phyloP scores from a whole-genome alignment of 2,329 filamentous ascomycete species.

The Calonectria honghensis region DNA sequence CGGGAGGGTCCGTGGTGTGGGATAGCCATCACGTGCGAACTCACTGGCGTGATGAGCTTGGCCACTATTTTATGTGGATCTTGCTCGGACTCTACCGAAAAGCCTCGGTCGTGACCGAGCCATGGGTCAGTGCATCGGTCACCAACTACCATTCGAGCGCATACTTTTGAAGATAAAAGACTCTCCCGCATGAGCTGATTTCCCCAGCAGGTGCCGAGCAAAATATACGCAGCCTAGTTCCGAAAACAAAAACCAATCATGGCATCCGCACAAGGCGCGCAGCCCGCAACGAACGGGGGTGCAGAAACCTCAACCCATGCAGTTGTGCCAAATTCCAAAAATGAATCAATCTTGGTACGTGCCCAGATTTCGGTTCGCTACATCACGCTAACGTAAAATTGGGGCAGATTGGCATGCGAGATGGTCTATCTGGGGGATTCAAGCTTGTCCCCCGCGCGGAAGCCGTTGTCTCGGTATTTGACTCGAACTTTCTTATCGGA shows the following conservation, averaged over 20 bases:
- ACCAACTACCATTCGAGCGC: background rate
- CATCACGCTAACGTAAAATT: background rate
- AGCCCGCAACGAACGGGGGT: background rate
- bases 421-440: conserved; percentile 53
- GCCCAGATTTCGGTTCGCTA: background rate
- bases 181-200: background rate
- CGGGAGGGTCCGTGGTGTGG: conserved; percentile 2
- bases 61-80: background rate
- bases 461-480: conserved; percentile 54
- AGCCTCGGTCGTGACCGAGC: conserved; percentile 4
- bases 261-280: background rate
- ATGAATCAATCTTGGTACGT: conserved; percentile 49
- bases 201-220: background rate
- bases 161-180: background rate
- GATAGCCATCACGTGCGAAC: conserved; percentile 11
- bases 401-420: conserved; percentile 52
- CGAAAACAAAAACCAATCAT: background rate
- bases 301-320: conserved; percentile 43
- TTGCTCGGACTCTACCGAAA: background rate
- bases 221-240: background rate
- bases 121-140: background rate
- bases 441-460: conserved; percentile 49
- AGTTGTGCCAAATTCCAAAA: conserved; percentile 51
- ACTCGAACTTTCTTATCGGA: conserved; percentile 55
- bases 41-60: too few species aligned